These are phyloP conservation scores for Blastocrithidia nonstop DNA, from an alignment of 208 protist genomes.

Conservation along the genomic window DNA sequence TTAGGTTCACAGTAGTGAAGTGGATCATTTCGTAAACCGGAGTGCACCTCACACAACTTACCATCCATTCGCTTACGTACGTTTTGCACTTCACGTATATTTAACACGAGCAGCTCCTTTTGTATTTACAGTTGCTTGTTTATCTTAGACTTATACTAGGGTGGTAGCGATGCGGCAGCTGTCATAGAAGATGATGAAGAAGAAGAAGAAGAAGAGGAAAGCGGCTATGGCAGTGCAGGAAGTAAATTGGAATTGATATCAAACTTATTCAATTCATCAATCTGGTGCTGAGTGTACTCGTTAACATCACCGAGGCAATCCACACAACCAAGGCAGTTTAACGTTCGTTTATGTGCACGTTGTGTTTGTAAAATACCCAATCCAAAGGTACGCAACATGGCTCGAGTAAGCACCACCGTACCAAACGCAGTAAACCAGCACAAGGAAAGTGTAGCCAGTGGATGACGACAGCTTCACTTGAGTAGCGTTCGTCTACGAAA, in stretches of 20 bases:
- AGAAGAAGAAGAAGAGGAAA: too few relatives aligned
- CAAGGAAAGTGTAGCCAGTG: conserved; percentile 14
- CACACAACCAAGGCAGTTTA: conserved; percentile 32
- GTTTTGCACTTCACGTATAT: conserved; percentile 51
- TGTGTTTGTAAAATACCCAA: conserved; percentile 50
- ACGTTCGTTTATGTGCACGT: conserved; percentile 49
- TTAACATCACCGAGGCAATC: conserved; percentile 73
- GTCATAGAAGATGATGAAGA: too few relatives aligned
- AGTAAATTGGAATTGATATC: too few relatives aligned
- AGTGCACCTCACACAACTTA: conserved; percentile 40
- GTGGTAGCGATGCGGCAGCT: conserved; percentile 33
- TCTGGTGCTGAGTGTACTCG: conserved; percentile 33
- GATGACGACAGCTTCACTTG: conserved; percentile 43
- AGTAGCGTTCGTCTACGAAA: conserved; percentile 24
- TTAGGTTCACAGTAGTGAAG: conserved; percentile 14
- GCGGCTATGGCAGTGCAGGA: too few relatives aligned
- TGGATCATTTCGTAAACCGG: conserved; percentile 32
- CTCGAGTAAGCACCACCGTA: conserved; percentile 20
- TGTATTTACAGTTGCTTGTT: conserved; percentile 36
- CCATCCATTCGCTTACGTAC: conserved; percentile 15
- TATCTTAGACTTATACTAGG: conserved; percentile 39
- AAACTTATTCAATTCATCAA: conserved; percentile 32
- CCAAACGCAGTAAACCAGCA: too few relatives aligned
- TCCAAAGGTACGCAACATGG: conserved; percentile 34
- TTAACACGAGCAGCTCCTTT: conserved; percentile 38